A percentile compares a stretch with the other conserved stretches of the same genome.
These are phyloP conservation scores for Daphne laureola DNA, from an alignment of 441 rosid genomes.

Conservation along the genomic window DNA sequence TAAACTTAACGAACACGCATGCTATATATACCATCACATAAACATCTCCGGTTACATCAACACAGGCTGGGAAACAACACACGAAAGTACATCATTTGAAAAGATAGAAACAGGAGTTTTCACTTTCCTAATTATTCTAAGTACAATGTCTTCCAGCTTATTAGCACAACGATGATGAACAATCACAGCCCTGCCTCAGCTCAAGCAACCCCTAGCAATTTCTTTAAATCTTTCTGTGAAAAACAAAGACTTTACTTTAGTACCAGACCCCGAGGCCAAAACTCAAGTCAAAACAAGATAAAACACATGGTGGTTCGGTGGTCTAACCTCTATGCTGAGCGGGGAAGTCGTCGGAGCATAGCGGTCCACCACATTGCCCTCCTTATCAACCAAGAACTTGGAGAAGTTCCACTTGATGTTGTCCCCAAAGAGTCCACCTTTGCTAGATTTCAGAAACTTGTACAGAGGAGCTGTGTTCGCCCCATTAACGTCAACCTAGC, in stretches of 20 bases:
- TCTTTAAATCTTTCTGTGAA: slow-evolving; percentile 77
- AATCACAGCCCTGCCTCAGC: too few species aligned
- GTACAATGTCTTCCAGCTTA: too few species aligned
- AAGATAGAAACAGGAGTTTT: too few species aligned
- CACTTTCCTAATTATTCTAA: too few species aligned
- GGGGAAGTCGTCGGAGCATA: slow-evolving; percentile 73
- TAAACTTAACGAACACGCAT: too few species aligned
- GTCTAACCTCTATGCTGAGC: slow-evolving; percentile 54
- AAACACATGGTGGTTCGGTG: neutral
- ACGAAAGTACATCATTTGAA: too few species aligned
- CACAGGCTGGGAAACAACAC: too few species aligned
- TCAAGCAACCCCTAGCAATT: slow-evolving; percentile 37
- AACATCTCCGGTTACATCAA: too few species aligned
- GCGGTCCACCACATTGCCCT: slow-evolving; percentile 57
- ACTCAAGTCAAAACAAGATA: too few species aligned
- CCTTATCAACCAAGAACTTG: slow-evolving; percentile 60
- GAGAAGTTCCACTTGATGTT: slow-evolving; percentile 68
- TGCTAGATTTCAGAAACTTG: slow-evolving; percentile 55
- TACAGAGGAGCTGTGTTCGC: slow-evolving; percentile 46
- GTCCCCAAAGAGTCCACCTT: slow-evolving; percentile 57
- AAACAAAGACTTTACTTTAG: neutral
- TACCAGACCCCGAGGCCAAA: neutral
- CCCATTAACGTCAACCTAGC: slow-evolving; percentile 65
- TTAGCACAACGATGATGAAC: too few species aligned
- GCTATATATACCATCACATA: too few species aligned